Conservation (phyloP, 148 eudicot species). For the Fallopia convolvulus region DNA sequence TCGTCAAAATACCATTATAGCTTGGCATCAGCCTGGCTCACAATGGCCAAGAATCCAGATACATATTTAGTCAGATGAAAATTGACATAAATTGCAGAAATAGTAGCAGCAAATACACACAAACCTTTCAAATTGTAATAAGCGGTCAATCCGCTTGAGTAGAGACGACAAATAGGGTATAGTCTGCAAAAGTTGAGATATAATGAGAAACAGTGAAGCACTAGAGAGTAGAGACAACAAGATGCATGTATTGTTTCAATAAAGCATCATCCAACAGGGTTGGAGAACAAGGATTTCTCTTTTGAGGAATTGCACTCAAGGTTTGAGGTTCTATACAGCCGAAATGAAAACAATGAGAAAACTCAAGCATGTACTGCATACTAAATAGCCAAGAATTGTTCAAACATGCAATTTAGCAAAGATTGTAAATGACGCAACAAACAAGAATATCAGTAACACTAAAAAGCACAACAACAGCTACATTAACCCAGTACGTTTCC, state of each 20-base stretch:
- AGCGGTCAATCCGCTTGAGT: slow-evolving; percentile 84
- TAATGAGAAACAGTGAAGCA: slow-evolving; percentile 6
- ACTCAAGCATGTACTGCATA: too few species aligned
- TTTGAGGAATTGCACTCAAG: neutral
- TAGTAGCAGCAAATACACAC: neutral
- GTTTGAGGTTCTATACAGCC: neutral
- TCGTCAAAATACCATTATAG: slow-evolving; percentile 76
- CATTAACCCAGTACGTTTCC: too few species aligned
- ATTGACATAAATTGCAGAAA: neutral
- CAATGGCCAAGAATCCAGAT: slow-evolving; percentile 11
- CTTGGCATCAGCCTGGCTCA: slow-evolving; percentile 87
- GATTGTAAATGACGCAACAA: neutral
- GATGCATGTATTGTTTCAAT: neutral
- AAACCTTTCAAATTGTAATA: slow-evolving; percentile 95
- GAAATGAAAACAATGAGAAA: neutral
- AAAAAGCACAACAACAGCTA: neutral
- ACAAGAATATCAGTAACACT: neutral
- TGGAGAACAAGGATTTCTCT: neutral
- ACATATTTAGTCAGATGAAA: neutral
- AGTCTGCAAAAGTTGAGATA: slow-evolving; percentile 45
- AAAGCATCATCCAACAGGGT: neutral
- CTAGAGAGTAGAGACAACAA: neutral
- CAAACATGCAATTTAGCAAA: neutral
- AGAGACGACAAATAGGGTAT: slow-evolving; percentile 54
- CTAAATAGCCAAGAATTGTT: neutral